phyloP scores from a whole-genome alignment of 129 eudicot genomes.

The Solidago caesia region DNA sequence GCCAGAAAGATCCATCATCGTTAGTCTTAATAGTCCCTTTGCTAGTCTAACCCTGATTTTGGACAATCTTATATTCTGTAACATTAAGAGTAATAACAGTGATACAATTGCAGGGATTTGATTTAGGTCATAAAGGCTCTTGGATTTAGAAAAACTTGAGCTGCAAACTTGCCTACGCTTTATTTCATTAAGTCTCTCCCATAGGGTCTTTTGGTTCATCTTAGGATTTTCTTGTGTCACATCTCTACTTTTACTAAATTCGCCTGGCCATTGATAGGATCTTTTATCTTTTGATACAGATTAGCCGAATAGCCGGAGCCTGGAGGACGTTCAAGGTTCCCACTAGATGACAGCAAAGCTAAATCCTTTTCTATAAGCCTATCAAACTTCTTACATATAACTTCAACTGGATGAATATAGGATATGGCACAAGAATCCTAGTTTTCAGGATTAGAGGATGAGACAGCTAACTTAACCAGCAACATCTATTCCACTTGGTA shows the following conservation, averaged over 20 bases:
- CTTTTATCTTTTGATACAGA: constrained; percentile 39
- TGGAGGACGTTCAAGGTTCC: constrained; percentile 42
- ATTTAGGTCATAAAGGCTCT: constrained; percentile 32
- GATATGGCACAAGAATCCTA: constrained; percentile 34
- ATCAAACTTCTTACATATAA: constrained; percentile 31
- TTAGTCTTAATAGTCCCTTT: constrained; percentile 26
- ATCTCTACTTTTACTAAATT: constrained; percentile 37
- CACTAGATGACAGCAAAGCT: constrained; percentile 33
- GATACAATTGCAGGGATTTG: constrained; percentile 48
- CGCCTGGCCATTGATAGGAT: constrained; percentile 49
- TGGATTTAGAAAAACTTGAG: constrained; percentile 35
- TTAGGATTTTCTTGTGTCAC: constrained; percentile 51
- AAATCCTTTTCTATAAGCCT: constrained; percentile 19
- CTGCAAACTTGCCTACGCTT: constrained; percentile 30
- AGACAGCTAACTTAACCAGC: constrained; percentile 34
- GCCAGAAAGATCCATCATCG: constrained; percentile 22
- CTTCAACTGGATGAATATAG: constrained; percentile 22
- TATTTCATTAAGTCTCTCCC: constrained; percentile 57
- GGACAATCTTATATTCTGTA: constrained; percentile 29
- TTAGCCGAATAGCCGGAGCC: constrained; percentile 44
- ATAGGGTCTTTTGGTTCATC: constrained; percentile 29
- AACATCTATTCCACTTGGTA: constrained; percentile 27
- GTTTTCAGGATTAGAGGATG: constrained; percentile 36
- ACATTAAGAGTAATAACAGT: constrained; percentile 34
- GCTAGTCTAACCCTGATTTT: constrained; percentile 30